phyloP scores from a whole-genome alignment of 495 filamentous ascomycete species.

The Polyplosphaeria fusca region DNA sequence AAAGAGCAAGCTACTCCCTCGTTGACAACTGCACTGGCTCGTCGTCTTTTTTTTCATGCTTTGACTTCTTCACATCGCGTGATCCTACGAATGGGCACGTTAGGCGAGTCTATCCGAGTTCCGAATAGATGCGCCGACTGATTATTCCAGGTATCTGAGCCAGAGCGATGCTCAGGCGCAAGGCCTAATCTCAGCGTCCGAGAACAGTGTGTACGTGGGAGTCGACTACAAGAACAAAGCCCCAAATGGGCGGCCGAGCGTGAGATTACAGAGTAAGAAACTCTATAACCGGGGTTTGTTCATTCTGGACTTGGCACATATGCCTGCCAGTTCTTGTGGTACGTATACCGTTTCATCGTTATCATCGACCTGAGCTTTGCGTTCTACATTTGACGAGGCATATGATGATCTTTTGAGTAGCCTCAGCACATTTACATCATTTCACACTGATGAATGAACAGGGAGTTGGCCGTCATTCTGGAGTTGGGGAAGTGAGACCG shows the following conservation, averaged over 20 bases:
- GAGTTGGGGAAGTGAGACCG: slow-evolving; percentile 19
- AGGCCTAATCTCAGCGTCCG: slow-evolving; percentile 23
- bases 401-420: slow-evolving; percentile 44
- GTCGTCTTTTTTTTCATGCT: slow-evolving; percentile 32
- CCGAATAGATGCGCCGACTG: too few relatives aligned
- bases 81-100: slow-evolving; percentile 40
- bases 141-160: slow-evolving; percentile 32
- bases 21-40: not conserved
- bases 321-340: slow-evolving; percentile 39
- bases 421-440: slow-evolving; percentile 32
- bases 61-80: slow-evolving; percentile 41
- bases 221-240: slow-evolving; percentile 33
- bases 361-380: too few relatives aligned
- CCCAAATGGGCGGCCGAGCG: slow-evolving; percentile 34
- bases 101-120: slow-evolving; percentile 20
- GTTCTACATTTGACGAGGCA: too few relatives aligned
- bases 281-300: slow-evolving; percentile 37
- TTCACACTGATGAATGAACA: too few relatives aligned
- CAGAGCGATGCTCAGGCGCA: slow-evolving; percentile 26
- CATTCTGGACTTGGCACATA: slow-evolving; percentile 40
- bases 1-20: not conserved
- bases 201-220: slow-evolving; percentile 32
- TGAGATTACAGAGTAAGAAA: slow-evolving; percentile 39
- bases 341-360: slow-evolving; percentile 24
- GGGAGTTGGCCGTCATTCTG: slow-evolving; percentile 30